phyloP scores from a whole-genome alignment of 2,329 filamentous ascomycete species.

The Trichophyton equinum region DNA sequence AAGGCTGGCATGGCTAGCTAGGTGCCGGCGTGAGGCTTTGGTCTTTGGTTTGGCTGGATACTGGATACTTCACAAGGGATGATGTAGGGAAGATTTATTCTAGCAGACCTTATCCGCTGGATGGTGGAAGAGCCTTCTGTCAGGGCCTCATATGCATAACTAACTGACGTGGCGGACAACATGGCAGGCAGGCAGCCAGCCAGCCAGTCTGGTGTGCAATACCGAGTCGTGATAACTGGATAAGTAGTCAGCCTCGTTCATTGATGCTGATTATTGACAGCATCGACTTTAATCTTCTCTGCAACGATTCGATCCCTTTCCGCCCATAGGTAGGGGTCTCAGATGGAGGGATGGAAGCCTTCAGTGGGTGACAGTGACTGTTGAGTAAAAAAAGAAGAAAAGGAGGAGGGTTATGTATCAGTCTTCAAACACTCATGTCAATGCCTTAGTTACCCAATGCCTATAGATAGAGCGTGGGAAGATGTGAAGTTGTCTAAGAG shows the following conservation, averaged over 20 bases:
- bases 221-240: no score
- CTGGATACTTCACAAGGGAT: background rate
- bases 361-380: no score
- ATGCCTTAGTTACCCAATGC: no score
- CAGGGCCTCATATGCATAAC: background rate
- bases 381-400: no score
- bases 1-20: background rate
- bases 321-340: no score
- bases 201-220: background rate
- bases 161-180: background rate
- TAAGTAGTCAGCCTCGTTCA: background rate
- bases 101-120: background rate
- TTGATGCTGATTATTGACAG: background rate
- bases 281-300: background rate
- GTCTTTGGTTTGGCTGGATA: no score
- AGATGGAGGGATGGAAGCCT: no score
- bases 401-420: no score
- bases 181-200: no score
- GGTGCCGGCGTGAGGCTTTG: background rate
- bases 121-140: background rate
- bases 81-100: background rate
- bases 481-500: no score
- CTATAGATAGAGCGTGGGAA: no score
- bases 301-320: background rate
- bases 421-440: no score